These are phyloP conservation scores for Rutstroemia sp. DNA, from an alignment of 2,329 filamentous ascomycete species.

Conservation along the genomic window DNA sequence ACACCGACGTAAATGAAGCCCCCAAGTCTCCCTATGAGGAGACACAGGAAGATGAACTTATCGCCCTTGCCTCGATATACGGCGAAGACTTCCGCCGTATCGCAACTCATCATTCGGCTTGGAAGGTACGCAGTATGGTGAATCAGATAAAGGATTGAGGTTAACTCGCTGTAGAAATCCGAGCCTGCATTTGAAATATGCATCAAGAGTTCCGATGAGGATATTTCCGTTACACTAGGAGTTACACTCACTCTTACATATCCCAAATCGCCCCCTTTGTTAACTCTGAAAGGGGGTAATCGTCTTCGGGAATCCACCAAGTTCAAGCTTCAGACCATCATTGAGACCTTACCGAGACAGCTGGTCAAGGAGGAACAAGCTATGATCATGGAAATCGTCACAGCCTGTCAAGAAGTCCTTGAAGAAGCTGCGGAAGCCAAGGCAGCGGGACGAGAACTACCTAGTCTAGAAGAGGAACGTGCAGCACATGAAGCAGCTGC, in stretches of 20 bases:
- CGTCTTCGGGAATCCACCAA: slow-evolving; percentile 63
- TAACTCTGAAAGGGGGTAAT: slow-evolving; percentile 58
- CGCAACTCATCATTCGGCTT: slow-evolving; percentile 62
- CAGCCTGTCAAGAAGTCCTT: slow-evolving; percentile 57
- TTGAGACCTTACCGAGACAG: slow-evolving; percentile 49
- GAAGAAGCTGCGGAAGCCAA: slow-evolving; percentile 79
- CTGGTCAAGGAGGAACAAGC: slow-evolving; percentile 46
- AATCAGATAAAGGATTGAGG: neutral
- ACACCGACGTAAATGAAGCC: slow-evolving; percentile 26
- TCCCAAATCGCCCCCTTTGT: slow-evolving; percentile 70
- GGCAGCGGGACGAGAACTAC: slow-evolving; percentile 66
- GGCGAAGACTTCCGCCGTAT: slow-evolving; percentile 78
- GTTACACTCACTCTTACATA: slow-evolving; percentile 86
- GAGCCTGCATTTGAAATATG: slow-evolving; percentile 77
- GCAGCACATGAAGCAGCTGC: slow-evolving; percentile 72
- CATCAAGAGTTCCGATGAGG: slow-evolving; percentile 65
- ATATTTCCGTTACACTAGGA: slow-evolving; percentile 62
- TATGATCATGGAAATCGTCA: slow-evolving; percentile 41
- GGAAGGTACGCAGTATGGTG: slow-evolving; percentile 59
- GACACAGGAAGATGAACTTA: slow-evolving; percentile 79
- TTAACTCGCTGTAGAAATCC: slow-evolving; percentile 50
- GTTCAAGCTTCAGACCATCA: slow-evolving; percentile 59
- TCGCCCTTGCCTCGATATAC: slow-evolving; percentile 81
- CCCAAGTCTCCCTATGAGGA: slow-evolving; percentile 65
- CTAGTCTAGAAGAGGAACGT: slow-evolving; percentile 83